A percentile compares a stretch with the other conserved stretches of the same genome.
Evolutionary conservation across 2,329 filamentous ascomycete species (phyloP).

Genomic region (Colletotrichum sp.): DNA sequence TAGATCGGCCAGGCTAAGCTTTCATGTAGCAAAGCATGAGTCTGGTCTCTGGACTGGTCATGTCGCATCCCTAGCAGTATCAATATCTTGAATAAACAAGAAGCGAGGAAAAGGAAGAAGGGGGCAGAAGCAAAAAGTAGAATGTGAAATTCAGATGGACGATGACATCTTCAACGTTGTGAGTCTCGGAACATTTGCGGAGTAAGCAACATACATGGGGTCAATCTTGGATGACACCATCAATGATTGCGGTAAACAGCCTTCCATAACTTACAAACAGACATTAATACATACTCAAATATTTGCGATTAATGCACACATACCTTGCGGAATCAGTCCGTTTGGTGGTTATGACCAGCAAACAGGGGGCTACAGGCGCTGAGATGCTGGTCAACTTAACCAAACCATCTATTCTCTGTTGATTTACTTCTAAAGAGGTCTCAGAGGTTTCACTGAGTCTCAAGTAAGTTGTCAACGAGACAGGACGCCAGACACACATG

Average conservation of each 20-base stretch:
- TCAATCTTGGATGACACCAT: no score
- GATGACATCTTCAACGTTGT: background rate
- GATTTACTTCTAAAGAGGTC: background rate
- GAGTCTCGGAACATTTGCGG: background rate
- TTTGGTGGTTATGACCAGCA: accelerated
- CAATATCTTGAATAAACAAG: background rate
- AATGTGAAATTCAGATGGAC: accelerated
- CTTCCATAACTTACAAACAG: no score
- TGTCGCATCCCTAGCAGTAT: accelerated
- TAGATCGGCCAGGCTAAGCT: background rate
- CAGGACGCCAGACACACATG: background rate
- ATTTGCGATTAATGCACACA: background rate
- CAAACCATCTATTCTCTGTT: background rate
- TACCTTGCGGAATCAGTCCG: background rate
- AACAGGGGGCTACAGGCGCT: background rate
- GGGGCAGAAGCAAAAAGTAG: background rate
- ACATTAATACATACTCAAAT: no score
- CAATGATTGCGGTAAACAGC: no score
- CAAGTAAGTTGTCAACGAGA: background rate
- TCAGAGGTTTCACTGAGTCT: background rate
- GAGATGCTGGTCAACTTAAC: background rate
- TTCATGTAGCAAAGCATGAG: background rate
- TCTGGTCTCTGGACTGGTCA: background rate
- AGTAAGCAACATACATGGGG: no score
- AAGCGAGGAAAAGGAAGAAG: background rate